Base-by-base conservation (phyloP, 2,329 filamentous ascomycete genomes). In the Curvularia sp. region DNA sequence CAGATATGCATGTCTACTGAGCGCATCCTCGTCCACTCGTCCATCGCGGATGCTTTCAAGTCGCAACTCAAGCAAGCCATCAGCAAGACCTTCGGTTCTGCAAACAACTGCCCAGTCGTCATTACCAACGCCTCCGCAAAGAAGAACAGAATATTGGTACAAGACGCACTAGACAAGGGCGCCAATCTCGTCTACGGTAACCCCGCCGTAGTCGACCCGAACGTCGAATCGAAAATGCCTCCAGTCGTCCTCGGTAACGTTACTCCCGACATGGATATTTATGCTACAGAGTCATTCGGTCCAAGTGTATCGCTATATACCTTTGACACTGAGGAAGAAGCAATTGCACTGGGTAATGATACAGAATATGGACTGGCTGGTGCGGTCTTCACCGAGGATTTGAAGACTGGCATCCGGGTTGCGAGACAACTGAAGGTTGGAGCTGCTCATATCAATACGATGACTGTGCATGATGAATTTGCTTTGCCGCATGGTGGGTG, bases 1-100 rank as follows among this genome's bases (percentile, higher is more conserved):
- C 86, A 88, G 64, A 79, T 82, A 2, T 88, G 86, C 71, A 81
- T 85, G 68, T 84, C 84, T 0, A 86, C 82, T 57, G 83, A 83
- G n/a, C 41, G 49, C 31, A 48, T 57, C 18, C 41, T 57, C n/a
- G 51, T 54, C 15, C 22, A 31, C 13, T 18, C 24, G 43, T 46
- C 41, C 24, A 28, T 54, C 2, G 51, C 42, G 13, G 42, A 44
- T 28, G 42, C 42, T 44, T 44, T 44, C 42, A 44, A 44, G 42
- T 24, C 18, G 3, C 42, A 44, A 44, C 42, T 44, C 24, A 44
- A 44, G 22, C 22, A 44, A 28, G 42, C 22, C 13, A 28, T 44
- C 42, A 44, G 20, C 22, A 44, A 44, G 24, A 44, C 42, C 22
- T 44, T 44, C 12, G 42, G 42, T 44, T 12, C 42, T 44, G 42